Percentiles rank a stretch among this genome's conserved stretches.
phyloP scores from a whole-genome alignment of 306 rosid species.

The Vicia sativa region DNA sequence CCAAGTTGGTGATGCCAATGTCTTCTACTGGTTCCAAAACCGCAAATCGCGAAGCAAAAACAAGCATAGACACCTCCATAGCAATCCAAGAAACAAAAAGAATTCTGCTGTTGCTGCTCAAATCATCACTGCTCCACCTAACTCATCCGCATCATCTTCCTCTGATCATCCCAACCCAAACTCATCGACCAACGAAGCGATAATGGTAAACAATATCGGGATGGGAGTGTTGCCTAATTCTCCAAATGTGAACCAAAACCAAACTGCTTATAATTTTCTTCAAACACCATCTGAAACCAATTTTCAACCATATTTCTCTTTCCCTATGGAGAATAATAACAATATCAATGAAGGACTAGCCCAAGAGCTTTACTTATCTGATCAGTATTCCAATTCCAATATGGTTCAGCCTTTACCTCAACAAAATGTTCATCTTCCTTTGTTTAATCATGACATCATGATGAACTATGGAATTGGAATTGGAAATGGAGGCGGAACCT shows the following conservation, averaged over 20 bases:
- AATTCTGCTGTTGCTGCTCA: slow-evolving; percentile 7
- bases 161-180: slow-evolving; percentile 55
- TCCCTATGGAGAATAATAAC: slow-evolving; percentile 26
- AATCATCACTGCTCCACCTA: neutral
- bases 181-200: slow-evolving; percentile 47
- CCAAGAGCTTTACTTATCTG: slow-evolving; percentile 63
- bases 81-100: slow-evolving; percentile 32
- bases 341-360: neutral
- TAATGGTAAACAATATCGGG: slow-evolving; percentile 3
- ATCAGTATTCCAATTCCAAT: slow-evolving; percentile 43
- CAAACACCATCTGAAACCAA: slow-evolving; percentile 32
- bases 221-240: slow-evolving; percentile 40
- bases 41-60: slow-evolving; percentile 85
- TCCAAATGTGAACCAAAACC: slow-evolving; percentile 42
- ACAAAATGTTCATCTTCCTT: slow-evolving; percentile 44
- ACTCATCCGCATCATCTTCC: slow-evolving; percentile 51
- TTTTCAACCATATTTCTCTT: slow-evolving; percentile 44
- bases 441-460: slow-evolving; percentile 53
- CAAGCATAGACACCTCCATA: slow-evolving; percentile 76
- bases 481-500: too few species aligned
- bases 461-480: slow-evolving; percentile 41
- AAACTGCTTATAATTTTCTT: slow-evolving; percentile 39
- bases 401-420: slow-evolving; percentile 41
- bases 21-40: slow-evolving; percentile 98
- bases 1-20: slow-evolving; percentile 92